Conservation (phyloP, 2,329 filamentous ascomycete species). For the Talaromyces pinophilus region DNA sequence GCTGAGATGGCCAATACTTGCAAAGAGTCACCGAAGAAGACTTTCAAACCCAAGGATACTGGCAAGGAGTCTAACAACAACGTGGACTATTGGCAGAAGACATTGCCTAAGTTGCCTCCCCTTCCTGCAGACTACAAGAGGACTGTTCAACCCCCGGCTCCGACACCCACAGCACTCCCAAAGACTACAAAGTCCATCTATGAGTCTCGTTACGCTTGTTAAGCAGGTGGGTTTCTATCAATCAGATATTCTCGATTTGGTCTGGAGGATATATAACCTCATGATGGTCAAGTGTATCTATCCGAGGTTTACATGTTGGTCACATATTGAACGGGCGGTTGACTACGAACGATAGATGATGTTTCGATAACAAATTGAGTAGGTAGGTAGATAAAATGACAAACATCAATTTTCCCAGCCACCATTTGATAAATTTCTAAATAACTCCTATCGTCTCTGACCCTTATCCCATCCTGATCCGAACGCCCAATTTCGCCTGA, state of each 20-base stretch:
- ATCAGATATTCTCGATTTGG: not conserved
- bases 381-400: not conserved
- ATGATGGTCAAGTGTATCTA: not conserved
- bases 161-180: not conserved
- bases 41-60: not conserved
- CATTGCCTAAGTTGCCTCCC: constrained; percentile 13
- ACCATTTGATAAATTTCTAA: not conserved
- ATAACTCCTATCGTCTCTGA: not conserved
- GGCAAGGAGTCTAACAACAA: not conserved
- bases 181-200: not conserved
- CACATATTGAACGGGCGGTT: not conserved
- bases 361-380: not conserved
- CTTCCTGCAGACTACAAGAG: not conserved
- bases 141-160: not conserved
- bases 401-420: not conserved
- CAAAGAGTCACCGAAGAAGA: not conserved
- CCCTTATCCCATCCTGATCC: too few relatives aligned
- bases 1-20: not conserved
- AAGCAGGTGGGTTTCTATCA: not conserved
- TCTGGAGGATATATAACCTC: not conserved
- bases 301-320: not conserved
- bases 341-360: not conserved
- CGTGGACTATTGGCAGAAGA: constrained; percentile 18
- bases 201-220: constrained; percentile 11
- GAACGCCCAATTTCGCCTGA: not conserved